A percentile compares a stretch with the other conserved stretches of the same genome.
These are phyloP conservation scores for Hymenoscyphus infarciens DNA, from an alignment of 2,329 filamentous ascomycete species.

Conservation along the genomic window DNA sequence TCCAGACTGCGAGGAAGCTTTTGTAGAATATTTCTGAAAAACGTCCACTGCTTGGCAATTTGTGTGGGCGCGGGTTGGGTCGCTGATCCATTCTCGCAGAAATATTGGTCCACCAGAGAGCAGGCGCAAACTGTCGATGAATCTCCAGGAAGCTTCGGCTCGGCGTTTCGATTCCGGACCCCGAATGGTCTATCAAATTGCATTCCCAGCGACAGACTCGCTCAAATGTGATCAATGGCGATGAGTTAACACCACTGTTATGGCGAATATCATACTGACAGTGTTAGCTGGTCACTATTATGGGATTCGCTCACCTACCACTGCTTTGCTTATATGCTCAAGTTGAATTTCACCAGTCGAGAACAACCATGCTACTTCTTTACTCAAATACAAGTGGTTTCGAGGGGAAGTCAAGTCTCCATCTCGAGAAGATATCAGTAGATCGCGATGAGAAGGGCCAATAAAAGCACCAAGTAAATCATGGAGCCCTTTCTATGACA, in stretches of 20 bases:
- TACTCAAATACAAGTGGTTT: constrained; percentile 16
- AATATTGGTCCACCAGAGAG: constrained; percentile 14
- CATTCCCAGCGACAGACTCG: constrained; percentile 12
- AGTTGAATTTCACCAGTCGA: constrained; percentile 14
- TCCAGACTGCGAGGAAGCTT: constrained; percentile 13
- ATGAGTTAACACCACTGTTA: constrained; percentile 12
- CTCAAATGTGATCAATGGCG: constrained; percentile 10
- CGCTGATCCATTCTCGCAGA: constrained; percentile 8
- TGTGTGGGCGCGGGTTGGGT: not conserved
- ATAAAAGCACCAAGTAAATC: constrained; percentile 17
- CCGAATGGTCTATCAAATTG: constrained; percentile 15
- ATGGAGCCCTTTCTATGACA: constrained; percentile 10
- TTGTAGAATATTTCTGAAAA: constrained; percentile 6
- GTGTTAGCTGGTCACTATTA: constrained; percentile 8
- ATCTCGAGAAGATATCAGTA: constrained; percentile 7
- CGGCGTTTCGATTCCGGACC: too few species aligned
- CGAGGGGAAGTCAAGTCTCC: constrained; percentile 3
- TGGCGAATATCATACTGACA: constrained; percentile 15
- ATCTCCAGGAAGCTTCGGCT: constrained; percentile 16
- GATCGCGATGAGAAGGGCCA: constrained; percentile 6
- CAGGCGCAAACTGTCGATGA: constrained; percentile 13
- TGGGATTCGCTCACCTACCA: not conserved
- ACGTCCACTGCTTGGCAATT: not conserved
- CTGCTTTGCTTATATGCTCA: constrained; percentile 10
- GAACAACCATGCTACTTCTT: constrained; percentile 8